phyloP scores from a whole-genome alignment of 2,329 filamentous ascomycete species.

The Drechslerella coelobrocha region DNA sequence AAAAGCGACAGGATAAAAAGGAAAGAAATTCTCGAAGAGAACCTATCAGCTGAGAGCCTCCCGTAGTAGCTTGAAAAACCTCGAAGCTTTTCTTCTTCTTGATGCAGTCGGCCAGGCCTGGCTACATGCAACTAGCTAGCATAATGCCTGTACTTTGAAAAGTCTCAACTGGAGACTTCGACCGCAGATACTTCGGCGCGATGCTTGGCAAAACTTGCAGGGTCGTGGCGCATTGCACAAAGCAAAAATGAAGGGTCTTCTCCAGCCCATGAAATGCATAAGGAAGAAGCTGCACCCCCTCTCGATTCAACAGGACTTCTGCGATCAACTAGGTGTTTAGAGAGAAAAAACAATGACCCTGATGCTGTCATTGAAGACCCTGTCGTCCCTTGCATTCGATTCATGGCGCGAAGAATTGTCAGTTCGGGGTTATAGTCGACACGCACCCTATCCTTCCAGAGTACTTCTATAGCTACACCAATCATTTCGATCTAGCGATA shows the following conservation, averaged over 20 bases:
- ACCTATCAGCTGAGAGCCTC: slow-evolving; percentile 32
- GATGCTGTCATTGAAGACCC: slow-evolving; percentile 45
- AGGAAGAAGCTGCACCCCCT: slow-evolving; percentile 32
- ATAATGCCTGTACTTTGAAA: slow-evolving; percentile 20
- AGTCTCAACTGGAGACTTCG: slow-evolving; percentile 36
- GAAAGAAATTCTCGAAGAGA: slow-evolving; percentile 4
- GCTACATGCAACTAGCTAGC: slow-evolving; percentile 29
- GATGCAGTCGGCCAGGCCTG: slow-evolving; percentile 6
- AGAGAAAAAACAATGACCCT: slow-evolving; percentile 34
- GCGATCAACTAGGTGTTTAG: slow-evolving; percentile 11
- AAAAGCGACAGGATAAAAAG: background rate
- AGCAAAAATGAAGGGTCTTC: slow-evolving; percentile 17
- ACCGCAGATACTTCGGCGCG: slow-evolving; percentile 34
- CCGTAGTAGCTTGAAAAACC: slow-evolving; percentile 23
- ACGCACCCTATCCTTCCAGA: slow-evolving; percentile 8
- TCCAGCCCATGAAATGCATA: slow-evolving; percentile 40
- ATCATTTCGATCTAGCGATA: slow-evolving; percentile 9
- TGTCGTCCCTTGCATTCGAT: slow-evolving; percentile 41
- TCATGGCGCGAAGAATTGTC: slow-evolving; percentile 22
- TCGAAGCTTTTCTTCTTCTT: slow-evolving; percentile 40
- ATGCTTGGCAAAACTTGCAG: slow-evolving; percentile 38
- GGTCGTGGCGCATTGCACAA: slow-evolving; percentile 19
- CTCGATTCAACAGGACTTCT: slow-evolving; percentile 18
- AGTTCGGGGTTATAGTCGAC: slow-evolving; percentile 17
- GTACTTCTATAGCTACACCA: background rate